These are phyloP conservation scores for Neocatenulostroma microsporum DNA, from an alignment of 2,329 filamentous ascomycete genomes.

Conservation along the genomic window DNA sequence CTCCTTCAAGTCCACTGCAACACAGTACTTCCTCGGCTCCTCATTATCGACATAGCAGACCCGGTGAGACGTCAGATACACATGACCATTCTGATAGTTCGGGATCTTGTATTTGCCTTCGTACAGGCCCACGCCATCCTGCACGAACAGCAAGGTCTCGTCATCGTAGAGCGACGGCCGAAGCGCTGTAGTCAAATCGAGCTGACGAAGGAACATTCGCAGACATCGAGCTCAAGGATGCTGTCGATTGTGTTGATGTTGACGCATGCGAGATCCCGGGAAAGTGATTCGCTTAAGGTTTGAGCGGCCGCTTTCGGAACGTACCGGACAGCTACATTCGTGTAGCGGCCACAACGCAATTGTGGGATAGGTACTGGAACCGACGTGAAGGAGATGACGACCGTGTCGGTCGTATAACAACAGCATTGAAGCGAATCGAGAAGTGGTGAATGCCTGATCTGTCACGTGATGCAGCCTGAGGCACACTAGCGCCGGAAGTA, in stretches of 20 bases:
- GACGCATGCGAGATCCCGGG: too few species aligned
- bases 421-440: too few species aligned
- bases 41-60: constrained; percentile 89
- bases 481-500: too few species aligned
- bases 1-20: constrained; percentile 80
- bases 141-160: constrained; percentile 91
- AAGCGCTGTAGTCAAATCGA: constrained; percentile 93
- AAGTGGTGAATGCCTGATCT: too few species aligned
- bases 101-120: constrained; percentile 96
- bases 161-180: constrained; percentile 87
- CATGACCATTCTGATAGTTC: constrained; percentile 88
- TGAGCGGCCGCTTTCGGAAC: too few species aligned
- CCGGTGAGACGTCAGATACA: constrained; percentile 91
- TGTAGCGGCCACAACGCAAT: too few species aligned
- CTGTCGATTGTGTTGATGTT: neutral
- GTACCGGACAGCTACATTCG: too few species aligned
- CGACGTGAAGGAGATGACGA: too few species aligned
- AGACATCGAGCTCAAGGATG: constrained; percentile 38
- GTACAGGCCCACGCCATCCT: constrained; percentile 95
- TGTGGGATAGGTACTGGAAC: too few species aligned
- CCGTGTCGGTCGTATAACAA: too few species aligned
- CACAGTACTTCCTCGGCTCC: constrained; percentile 75
- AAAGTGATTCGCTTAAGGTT: too few species aligned
- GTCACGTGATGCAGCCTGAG: too few species aligned
- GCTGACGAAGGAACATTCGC: constrained; percentile 89